A percentile compares a stretch with the other conserved stretches of the same genome.
Evolutionary conservation across 192 early-diverging fungal species (phyloP).

Genomic region (Lobosporangium transversale): DNA sequence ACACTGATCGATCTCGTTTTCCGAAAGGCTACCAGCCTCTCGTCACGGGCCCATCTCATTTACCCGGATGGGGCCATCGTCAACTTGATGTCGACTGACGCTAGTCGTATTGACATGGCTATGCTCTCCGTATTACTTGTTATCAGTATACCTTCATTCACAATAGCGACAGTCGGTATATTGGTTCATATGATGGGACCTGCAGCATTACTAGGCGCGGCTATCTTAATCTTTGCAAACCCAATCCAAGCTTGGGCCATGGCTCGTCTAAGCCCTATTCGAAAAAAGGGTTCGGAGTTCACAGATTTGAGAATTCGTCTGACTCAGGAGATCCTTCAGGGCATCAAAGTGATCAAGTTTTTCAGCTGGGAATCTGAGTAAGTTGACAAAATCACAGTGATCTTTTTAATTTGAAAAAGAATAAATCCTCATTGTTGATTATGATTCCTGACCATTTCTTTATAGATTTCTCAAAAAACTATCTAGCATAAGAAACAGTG

Average conservation of each 20-base stretch:
- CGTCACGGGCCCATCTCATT: slow-evolving; percentile 28
- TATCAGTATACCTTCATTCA: slow-evolving; percentile 21
- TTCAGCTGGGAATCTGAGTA: slow-evolving; percentile 61
- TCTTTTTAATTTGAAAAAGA: neutral
- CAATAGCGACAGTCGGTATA: slow-evolving; percentile 17
- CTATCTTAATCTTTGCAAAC: slow-evolving; percentile 26
- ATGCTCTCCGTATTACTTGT: slow-evolving; percentile 30
- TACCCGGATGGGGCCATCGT: slow-evolving; percentile 52
- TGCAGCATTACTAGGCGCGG: slow-evolving; percentile 33
- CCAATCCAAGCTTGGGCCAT: slow-evolving; percentile 41
- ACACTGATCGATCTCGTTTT: slow-evolving; percentile 48
- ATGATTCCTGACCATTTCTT: no score
- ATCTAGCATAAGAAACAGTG: slow-evolving; percentile 23
- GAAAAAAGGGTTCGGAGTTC: slow-evolving; percentile 35
- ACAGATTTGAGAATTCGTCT: slow-evolving; percentile 65
- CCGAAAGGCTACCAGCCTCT: slow-evolving; percentile 39
- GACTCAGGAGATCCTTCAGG: slow-evolving; percentile 62
- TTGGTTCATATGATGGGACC: slow-evolving; percentile 43
- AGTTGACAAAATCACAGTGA: neutral
- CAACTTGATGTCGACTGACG: slow-evolving; percentile 62
- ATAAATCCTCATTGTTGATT: neutral
- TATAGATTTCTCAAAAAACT: slow-evolving; percentile 40
- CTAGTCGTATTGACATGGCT: slow-evolving; percentile 39
- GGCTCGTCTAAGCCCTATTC: slow-evolving; percentile 28
- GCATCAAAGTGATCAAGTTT: slow-evolving; percentile 75